Base-by-base conservation (phyloP, 2,329 filamentous ascomycete genomes). In the Hypomyces rosellus region DNA sequence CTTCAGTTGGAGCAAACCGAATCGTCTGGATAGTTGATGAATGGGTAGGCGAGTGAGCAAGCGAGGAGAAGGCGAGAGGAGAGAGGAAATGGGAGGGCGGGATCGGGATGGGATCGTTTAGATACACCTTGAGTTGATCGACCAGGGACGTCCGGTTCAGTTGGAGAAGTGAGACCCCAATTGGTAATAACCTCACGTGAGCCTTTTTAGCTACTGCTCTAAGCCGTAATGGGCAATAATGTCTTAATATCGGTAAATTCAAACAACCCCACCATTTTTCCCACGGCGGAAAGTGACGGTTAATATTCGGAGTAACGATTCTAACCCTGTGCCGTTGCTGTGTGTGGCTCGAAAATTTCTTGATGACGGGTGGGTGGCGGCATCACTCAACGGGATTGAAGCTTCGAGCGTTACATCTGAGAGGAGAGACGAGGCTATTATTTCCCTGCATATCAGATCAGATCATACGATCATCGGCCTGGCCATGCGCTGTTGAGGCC, bases 301-400 rank as follows among this genome's bases (percentile, higher is more conserved):
- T 51, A 51, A 51, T 48, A 34, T 4, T 36, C 49, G 49, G 49
- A 43, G 20, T 20, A 51, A 22, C 3, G 6, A 30, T 30, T 30
- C 25, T 30, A 30, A 30, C 25, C 25, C 25, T 30, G 25, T 30
- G 25, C 20, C 20, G 20, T 20, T 20, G 20, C 25, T 30, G 25
- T 30, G 25, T 34, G 34, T 36, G 39, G 14, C 25, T 34, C 39
- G 37, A 47, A 46, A 51, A 51, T 43, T 34, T 47, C 41, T 51
- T 39, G 45, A 51, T 51, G 49, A 51, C 45, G 25, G 49, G 49
- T 25, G 25, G 49, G 49, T 25, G 49, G 49, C 45, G 45, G 49
- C 42, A 30, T 41, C 41, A 48, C 43, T 30, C 43, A 51, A 34
- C n/a, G 15, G 30, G 34, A 18, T 25, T 38, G 13, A 45, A 36